These are phyloP conservation scores for Hypoxylon sp. DNA, from an alignment of 2,329 filamentous ascomycete species.

Conservation along the genomic window DNA sequence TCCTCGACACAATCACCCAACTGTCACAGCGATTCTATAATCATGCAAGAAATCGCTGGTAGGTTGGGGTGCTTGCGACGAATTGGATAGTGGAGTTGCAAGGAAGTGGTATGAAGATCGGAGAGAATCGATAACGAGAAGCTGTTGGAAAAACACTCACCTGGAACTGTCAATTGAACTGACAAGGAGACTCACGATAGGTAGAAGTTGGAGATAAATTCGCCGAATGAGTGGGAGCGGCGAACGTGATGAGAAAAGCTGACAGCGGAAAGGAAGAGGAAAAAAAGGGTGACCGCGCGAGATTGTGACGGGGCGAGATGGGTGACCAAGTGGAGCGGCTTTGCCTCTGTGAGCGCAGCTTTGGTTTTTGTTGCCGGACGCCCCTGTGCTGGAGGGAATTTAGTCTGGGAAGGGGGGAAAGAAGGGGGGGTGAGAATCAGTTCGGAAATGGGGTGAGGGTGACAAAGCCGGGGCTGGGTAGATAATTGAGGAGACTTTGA, in stretches of 20 bases:
- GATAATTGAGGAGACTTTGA: conserved; percentile 31
- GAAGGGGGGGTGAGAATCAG: conserved; percentile 33
- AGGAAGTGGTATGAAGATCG: neutral
- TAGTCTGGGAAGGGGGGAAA: conserved; percentile 28
- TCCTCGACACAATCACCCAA: neutral
- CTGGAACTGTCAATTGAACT: conserved; percentile 35
- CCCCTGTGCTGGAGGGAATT: conserved; percentile 29
- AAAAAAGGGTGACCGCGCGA: conserved; percentile 52
- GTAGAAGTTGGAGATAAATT: conserved; percentile 41
- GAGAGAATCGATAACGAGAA: neutral
- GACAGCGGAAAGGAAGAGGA: conserved; percentile 48
- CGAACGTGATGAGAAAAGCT: conserved; percentile 43
- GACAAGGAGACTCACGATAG: conserved; percentile 40
- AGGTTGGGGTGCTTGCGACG: conserved; percentile 21
- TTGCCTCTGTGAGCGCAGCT: conserved; percentile 39
- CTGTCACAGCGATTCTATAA: neutral
- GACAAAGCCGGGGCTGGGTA: conserved; percentile 33
- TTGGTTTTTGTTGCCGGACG: conserved; percentile 38
- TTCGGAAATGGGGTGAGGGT: conserved; percentile 38
- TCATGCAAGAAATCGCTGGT: neutral
- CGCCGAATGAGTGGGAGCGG: conserved; percentile 36
- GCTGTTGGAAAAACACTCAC: conserved; percentile 23
- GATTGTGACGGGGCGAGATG: conserved; percentile 51
- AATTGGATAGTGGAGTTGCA: conserved; percentile 6
- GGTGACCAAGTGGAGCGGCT: conserved; percentile 44